A percentile compares a stretch with the other conserved stretches of the same genome.
Evolutionary conservation across 108 stramenopile species (phyloP).

Genomic region (Heterococcus sp.): DNA sequence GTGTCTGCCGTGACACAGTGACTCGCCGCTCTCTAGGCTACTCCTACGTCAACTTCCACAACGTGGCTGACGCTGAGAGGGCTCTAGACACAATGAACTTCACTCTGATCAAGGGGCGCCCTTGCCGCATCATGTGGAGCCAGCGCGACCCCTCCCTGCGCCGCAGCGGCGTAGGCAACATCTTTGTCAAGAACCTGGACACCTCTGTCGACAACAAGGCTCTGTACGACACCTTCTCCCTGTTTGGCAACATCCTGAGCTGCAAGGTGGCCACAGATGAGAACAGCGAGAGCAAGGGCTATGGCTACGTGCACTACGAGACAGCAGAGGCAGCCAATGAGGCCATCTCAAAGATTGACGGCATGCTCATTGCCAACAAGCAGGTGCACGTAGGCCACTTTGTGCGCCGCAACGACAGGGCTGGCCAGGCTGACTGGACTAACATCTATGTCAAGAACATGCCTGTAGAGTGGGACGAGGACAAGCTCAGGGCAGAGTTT

Average conservation of each 20-base stretch:
- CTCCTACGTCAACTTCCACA: slow-evolving; percentile 98
- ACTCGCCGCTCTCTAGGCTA: slow-evolving; percentile 94
- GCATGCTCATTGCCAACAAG: slow-evolving; percentile 91
- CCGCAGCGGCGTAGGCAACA: slow-evolving; percentile 90
- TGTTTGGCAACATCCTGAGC: slow-evolving; percentile 96
- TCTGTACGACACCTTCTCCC: slow-evolving; percentile 93
- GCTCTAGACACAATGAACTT: slow-evolving; percentile 99
- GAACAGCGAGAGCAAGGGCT: slow-evolving; percentile 74
- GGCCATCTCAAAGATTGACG: slow-evolving; percentile 93
- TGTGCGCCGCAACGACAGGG: slow-evolving; percentile 84
- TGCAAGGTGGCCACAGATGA: slow-evolving; percentile 98
- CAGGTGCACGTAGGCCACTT: slow-evolving; percentile 93
- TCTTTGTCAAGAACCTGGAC: slow-evolving; percentile 98
- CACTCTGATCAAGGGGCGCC: slow-evolving; percentile 90
- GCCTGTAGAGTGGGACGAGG: slow-evolving; percentile 89
- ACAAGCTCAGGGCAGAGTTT: slow-evolving; percentile 76
- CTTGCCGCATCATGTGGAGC: slow-evolving; percentile 99
- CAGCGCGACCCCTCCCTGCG: slow-evolving; percentile 93
- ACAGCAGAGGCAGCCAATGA: slow-evolving; percentile 87
- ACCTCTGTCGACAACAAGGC: slow-evolving; percentile 88
- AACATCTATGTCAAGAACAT: slow-evolving; percentile 98
- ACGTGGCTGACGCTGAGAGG: slow-evolving; percentile 88
- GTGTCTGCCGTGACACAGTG: slow-evolving; percentile 96
- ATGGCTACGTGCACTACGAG: slow-evolving; percentile 98
- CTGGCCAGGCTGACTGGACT: slow-evolving; percentile 80